Evolutionary conservation across 352 stramenopile species (phyloP), one percentile per base, ranked within the genome.

Genomic region (Phytophthora pluvialis): DNA sequence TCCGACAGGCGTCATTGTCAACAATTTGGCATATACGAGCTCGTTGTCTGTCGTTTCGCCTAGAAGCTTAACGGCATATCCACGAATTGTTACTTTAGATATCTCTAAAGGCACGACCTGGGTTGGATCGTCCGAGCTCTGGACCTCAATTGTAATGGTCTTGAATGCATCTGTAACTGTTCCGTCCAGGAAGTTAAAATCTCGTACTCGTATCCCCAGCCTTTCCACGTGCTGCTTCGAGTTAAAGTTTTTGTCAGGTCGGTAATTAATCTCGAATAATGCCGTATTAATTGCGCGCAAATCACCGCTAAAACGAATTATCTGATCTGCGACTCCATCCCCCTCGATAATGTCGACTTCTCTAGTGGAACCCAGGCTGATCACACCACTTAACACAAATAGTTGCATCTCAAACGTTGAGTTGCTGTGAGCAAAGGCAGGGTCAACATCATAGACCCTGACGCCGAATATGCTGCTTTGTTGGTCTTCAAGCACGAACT

Each of bases 231-330:
- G 85, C 11, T 88, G 82, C 1, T 70, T 66, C 0, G 77, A 86
- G 42, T 93, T 95, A 57, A 90, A 95, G 21, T 95, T 71, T 46
- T 70, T 73, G 44, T 94, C 78, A 3, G 88, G 83, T 39, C 53
- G 64, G 58, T 95, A 95, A 16, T 68, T 75, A 33, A 95, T 75
- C 46, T 93, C 77, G n/a, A 91, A 90, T 0, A 95, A 51, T 21
- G 88, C 88, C 1, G 60, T 39, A 54, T 93, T 94, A 15, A 94
- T 71, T 21, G 79, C 64, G 9, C 74, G 57, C 29, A 95, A 40
- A 21, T 71, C 46, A 12, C 88, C 86, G 13, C 65, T 60, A 42
- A 94, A 90, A 0, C 70, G 75, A 36, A 90, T 57, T 7, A 91
- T 67, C 44, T 87, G 78, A 33, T 95, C 83, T 0, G 33, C 29